Evolutionary conservation across 192 early-diverging fungal genomes (phyloP), one percentile per base, ranked within the genome.

Genomic region (Coemansia reversa): DNA sequence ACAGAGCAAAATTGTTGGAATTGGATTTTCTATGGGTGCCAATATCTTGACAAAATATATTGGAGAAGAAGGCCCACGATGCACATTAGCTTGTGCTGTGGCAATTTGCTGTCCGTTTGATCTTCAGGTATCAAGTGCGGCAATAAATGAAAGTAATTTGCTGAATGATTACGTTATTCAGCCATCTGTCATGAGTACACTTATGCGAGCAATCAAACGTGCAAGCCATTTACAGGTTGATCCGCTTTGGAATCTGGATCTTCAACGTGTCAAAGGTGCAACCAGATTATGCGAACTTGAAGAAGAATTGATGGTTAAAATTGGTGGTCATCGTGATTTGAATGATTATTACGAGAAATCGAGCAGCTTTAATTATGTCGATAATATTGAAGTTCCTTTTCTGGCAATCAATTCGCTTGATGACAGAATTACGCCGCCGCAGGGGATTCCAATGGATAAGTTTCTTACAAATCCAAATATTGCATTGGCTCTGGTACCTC

Each of bases 1-100:
- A 1, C 56, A 63, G 9, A 77, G 86, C 51, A 83, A 88, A 6
- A 48, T 96, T 45, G 78, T 92, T 51, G 92, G 83, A 6, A 77
- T 93, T 57, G 96, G 96, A 2, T 98, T 94, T 65, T 93, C 91
- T 28, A 83, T 98, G 65, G 96, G 96, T 12, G 86, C 93, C 23
- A 98, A 97, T 63, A 89, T 98, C 25, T 64, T 98, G 53, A 88
- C 90, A 50, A 95, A 93, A 79, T 92, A 88, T 59, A 82, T 94
- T 28, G 93, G 93, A 9, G 91, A 96, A 61, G 89, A 87, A 42
- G 87, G 87, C 11, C 71, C 83, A 20, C 64, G 78, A 4, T 92
- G 87, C 45, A 83, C 86, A 32, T 84, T 98, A 30, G 58, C 86
- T 12, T 90, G 84, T 11, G 89, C 85, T 18, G 88, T 91, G 29